phyloP scores from a whole-genome alignment of 257 asterid species.

The Fraxinus cuspidata region DNA sequence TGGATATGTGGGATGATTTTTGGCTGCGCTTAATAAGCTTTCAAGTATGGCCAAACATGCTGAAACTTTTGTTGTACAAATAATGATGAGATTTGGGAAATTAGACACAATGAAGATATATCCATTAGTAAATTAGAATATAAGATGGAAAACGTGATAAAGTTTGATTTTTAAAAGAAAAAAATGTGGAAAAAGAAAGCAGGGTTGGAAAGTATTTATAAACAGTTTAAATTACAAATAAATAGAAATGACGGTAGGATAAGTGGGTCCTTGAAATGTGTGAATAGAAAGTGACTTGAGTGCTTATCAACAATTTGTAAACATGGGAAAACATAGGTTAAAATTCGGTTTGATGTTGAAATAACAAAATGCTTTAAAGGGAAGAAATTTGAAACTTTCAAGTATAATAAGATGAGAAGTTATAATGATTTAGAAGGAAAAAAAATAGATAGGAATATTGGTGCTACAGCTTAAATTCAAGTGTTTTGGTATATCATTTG shows the following conservation, averaged over 20 bases:
- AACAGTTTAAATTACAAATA: no score
- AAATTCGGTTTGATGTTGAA: constrained; percentile 4
- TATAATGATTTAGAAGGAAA: not conserved
- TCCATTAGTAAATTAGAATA: not conserved
- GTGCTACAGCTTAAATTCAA: not conserved
- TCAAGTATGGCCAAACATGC: not conserved
- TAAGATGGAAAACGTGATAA: not conserved
- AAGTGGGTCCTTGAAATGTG: no score
- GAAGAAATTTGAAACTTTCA: not conserved
- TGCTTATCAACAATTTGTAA: no score
- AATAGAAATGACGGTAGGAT: no score
- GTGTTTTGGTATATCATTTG: not conserved
- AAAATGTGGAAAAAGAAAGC: not conserved
- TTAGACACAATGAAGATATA: not conserved
- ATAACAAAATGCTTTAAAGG: not conserved
- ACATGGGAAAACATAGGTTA: not conserved
- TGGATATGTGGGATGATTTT: not conserved
- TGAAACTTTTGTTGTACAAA: not conserved
- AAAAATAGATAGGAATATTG: constrained; percentile 9
- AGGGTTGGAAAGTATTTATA: no score
- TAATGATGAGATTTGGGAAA: not conserved
- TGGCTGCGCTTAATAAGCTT: not conserved
- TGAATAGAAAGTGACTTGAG: no score
- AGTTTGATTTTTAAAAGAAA: not conserved
- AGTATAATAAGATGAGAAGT: not conserved